Evolutionary conservation across 2,329 filamentous ascomycete species (phyloP), one percentile per base, ranked within the genome.

Genomic region (Scleromitrula shiraiana): DNA sequence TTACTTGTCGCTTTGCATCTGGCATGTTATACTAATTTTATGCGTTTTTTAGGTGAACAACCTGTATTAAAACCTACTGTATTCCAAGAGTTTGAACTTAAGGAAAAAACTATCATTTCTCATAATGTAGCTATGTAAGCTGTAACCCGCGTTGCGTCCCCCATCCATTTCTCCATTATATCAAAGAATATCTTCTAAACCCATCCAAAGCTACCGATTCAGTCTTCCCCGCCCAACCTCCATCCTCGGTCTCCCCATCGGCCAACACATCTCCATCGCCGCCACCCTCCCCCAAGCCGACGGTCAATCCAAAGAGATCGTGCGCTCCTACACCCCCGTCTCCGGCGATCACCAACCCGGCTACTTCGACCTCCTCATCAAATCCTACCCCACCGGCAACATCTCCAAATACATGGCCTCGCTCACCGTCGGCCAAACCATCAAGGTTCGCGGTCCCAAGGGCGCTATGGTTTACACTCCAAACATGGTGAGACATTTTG

Each of bases 231-330:
- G 76, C 43, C 72, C 82, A 33, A 83, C 74, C 60, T 80, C 86
- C 58, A 88, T 96, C 67, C 87, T 97, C 62, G 93, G 93, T 64
- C 85, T 97, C 36, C 91, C 93, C 58, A 97, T 97, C 72, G 93
- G 93, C 65, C 93, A 98, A 74, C 93, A 98, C 75, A 96, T 98
- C 70, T 96, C 91, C 54, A 88, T 98, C 65, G 88, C 85, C 58
- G 91, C 89, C 48, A 80, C 77, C 49, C 79, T 89, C 53, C 61
- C 69, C 36, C 78, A 83, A 62, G 53, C 59, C 23, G 81, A 87
- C 61, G 88, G 88, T 64, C 76, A 77, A 60, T 74, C 74, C 57
- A 91, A 93, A 71, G 86, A 94, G 64, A 83, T 95, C 56, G 82
- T 94, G 46, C 86, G 89, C 63, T 94, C 88, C 19, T 95, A 95